A percentile compares a stretch with the other conserved stretches of the same genome.
These are phyloP conservation scores for Psilocybe tampanensis DNA, from an alignment of 768 basidiomycete species.

Conservation along the genomic window DNA sequence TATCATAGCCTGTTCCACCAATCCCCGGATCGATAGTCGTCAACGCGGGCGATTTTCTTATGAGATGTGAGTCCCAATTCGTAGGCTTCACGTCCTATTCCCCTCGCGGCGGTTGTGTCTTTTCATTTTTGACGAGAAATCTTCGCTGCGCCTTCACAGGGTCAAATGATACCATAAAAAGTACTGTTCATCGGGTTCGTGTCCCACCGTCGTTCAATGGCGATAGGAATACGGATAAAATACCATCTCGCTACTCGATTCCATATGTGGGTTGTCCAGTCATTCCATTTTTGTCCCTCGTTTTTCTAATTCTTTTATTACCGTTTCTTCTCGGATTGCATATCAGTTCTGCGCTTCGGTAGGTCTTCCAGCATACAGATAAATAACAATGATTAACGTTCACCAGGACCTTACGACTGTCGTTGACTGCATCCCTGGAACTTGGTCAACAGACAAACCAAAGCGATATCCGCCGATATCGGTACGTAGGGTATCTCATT, in stretches of 20 bases:
- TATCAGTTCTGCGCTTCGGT: conserved; percentile 36
- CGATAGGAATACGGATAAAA: conserved; percentile 31
- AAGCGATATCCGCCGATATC: conserved; percentile 53
- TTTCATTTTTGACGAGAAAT: no score
- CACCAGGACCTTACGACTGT: conserved; percentile 40
- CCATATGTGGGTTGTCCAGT: conserved; percentile 48
- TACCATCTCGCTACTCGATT: conserved; percentile 60
- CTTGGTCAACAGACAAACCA: conserved; percentile 44
- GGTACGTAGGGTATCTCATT: conserved; percentile 23
- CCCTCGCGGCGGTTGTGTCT: no score
- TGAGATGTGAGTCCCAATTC: conserved; percentile 39
- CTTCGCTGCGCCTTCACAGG: no score
- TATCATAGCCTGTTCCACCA: conserved; percentile 39
- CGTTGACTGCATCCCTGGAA: conserved; percentile 55
- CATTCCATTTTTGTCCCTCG: neutral
- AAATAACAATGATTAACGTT: conserved; percentile 13
- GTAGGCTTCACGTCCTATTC: no score
- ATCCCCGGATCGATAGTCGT: conserved; percentile 50
- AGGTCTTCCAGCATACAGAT: conserved; percentile 9
- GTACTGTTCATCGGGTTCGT: conserved; percentile 56
- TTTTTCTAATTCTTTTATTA: neutral
- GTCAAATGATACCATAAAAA: conserved; percentile 48
- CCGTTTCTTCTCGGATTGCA: neutral
- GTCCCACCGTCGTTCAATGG: conserved; percentile 30
- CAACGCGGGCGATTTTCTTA: conserved; percentile 53